Percentiles rank a stretch among this genome's conserved stretches.
Conservation (phyloP, 2,329 filamentous ascomycete species). For the Aspergillus vadensis region DNA sequence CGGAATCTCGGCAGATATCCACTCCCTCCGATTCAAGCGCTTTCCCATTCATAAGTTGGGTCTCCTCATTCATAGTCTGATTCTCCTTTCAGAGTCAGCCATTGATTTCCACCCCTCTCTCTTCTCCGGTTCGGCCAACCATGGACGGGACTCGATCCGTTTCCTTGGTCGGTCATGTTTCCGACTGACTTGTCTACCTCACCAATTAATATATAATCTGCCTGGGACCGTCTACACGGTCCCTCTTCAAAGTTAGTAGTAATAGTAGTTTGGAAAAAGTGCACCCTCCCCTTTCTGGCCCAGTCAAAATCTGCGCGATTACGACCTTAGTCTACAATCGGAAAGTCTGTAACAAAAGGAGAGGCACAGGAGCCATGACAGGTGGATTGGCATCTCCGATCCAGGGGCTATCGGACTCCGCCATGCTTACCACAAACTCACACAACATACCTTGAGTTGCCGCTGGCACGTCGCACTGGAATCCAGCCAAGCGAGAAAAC, state of each 20-base stretch:
- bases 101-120: not conserved
- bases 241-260: not conserved
- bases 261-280: not conserved
- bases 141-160: not conserved
- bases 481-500: not conserved
- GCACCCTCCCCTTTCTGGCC: not conserved
- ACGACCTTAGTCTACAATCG: not conserved
- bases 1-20: not conserved
- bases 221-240: not conserved
- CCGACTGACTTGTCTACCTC: not conserved
- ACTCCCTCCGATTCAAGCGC: not conserved
- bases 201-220: not conserved
- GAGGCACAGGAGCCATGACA: not conserved
- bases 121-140: not conserved
- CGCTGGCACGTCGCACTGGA: not conserved
- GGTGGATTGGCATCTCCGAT: constrained; percentile 3
- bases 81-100: not conserved
- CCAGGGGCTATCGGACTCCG: constrained; percentile 1
- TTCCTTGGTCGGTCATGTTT: not conserved
- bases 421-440: not conserved
- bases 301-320: not conserved
- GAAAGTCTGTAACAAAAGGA: not conserved
- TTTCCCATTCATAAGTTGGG: not conserved
- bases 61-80: no score
- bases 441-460: not conserved